Percentiles rank a stretch among this genome's conserved stretches.
phyloP scores from a whole-genome alignment of 2,329 filamentous ascomycete species.

The Nakataea oryzae region DNA sequence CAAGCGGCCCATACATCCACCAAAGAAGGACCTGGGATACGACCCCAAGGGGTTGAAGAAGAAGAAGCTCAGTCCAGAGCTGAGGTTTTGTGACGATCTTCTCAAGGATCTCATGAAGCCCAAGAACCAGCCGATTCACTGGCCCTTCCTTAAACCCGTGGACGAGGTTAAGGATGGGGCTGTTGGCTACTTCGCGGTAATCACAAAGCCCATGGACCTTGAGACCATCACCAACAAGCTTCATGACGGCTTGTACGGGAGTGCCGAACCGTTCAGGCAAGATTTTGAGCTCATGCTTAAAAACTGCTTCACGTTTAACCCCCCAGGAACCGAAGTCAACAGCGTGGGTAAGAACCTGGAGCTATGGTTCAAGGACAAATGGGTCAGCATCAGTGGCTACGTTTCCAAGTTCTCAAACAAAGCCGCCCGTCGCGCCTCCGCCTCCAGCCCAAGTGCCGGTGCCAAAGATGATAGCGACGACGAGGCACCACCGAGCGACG shows the following conservation, averaged over 20 bases:
- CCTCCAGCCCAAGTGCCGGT: conserved; percentile 50
- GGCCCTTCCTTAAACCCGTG: conserved; percentile 72
- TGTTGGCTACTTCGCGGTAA: conserved; percentile 82
- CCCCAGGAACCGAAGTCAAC: conserved; percentile 9
- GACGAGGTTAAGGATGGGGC: conserved; percentile 92
- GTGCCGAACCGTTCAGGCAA: conserved; percentile 73
- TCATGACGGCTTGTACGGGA: conserved; percentile 67
- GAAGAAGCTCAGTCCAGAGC: conserved; percentile 79
- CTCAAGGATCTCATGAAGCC: conserved; percentile 66
- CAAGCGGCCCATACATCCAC: conserved; percentile 87
- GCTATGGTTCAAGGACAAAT: conserved; percentile 62
- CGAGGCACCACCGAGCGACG: conserved; percentile 57
- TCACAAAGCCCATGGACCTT: conserved; percentile 96
- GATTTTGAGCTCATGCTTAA: conserved; percentile 75
- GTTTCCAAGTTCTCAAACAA: background rate
- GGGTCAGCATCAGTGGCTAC: conserved; percentile 46
- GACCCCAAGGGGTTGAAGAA: conserved; percentile 76
- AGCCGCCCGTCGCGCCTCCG: conserved; percentile 30
- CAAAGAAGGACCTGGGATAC: conserved; percentile 86
- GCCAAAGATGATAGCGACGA: conserved; percentile 65
- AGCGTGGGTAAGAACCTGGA: conserved; percentile 61
- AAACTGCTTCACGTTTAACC: conserved; percentile 90
- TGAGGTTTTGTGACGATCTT: conserved; percentile 81
- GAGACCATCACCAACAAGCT: conserved; percentile 72
- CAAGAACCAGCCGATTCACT: conserved; percentile 58